These are phyloP conservation scores for Lotmaria passim DNA, from an alignment of 208 protist genomes.

Conservation along the genomic window DNA sequence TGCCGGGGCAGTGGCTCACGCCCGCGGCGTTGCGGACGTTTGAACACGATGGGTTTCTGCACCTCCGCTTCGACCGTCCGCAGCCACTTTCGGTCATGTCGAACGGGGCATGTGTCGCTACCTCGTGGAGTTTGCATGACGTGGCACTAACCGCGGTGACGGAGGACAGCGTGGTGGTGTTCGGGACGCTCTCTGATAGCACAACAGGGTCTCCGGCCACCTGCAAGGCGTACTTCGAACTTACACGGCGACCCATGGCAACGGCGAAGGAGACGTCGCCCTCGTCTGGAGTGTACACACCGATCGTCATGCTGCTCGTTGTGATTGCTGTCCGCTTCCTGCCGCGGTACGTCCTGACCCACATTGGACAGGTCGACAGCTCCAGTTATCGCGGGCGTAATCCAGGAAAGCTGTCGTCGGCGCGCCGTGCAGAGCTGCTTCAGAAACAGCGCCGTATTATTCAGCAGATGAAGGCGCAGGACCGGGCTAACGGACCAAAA, in stretches of 20 bases:
- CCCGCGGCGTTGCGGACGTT: neutral
- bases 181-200: constrained; percentile 17
- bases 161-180: constrained; percentile 26
- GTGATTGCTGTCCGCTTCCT: constrained; percentile 43
- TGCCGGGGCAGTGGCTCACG: constrained; percentile 11
- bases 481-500: constrained; percentile 19
- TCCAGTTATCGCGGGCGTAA: constrained; percentile 27
- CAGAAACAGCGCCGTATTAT: constrained; percentile 62
- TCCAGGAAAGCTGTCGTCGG: constrained; percentile 31
- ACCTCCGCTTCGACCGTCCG: constrained; percentile 17
- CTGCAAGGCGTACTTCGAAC: constrained; percentile 45
- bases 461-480: constrained; percentile 69
- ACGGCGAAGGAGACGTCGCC: neutral
- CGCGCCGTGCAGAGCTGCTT: constrained; percentile 42
- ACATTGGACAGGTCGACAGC: constrained; percentile 32
- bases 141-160: constrained; percentile 26
- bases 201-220: neutral
- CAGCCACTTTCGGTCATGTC: constrained; percentile 24
- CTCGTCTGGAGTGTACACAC: constrained; percentile 1
- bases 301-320: constrained; percentile 42
- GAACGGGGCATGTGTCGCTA: constrained; percentile 27
- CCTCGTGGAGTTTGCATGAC: constrained; percentile 29
- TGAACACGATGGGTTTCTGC: constrained; percentile 5
- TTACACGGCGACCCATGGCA: constrained; percentile 13
- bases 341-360: constrained; percentile 44